Base-by-base conservation (phyloP, 352 stramenopile genomes). In the Blastocystis sp. region DNA sequence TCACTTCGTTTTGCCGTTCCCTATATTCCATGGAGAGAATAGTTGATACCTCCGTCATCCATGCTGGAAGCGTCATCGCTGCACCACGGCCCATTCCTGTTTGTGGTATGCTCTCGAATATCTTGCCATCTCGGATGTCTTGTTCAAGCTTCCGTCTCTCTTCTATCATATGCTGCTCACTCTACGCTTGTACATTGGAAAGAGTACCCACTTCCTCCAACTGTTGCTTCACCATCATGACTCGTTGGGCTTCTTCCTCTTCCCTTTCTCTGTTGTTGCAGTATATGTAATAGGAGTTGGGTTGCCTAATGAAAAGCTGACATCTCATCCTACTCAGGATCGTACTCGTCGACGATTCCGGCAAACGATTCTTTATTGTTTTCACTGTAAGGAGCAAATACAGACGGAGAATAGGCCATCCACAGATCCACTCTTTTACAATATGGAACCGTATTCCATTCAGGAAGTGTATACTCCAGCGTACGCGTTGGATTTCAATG, bases 191-290 rank as follows among this genome's bases (percentile, higher is more conserved):
- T 38, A 38, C 16, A 56, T 1, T 51, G 18, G 21, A 29, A 14
- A 40, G 24, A 34, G 29, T 36, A 21, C 11, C 6, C 21, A 76
- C 64, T 54, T 76, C 64, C n/a, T 38, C 64, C 8, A 76, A 34
- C 32, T 76, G 64, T 56, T 76, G 64, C 53, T 76, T 76, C 21
- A 76, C 64, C 21, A 53, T 16, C 16, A 76, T 53, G 14, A 76
- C 64, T 21, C 40, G 34, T 14, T 76, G 36, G 38, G 40, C 46
- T 44, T 76, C 64, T 38, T 76, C 64, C 24, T 76, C 64, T 44
- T 76, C 64, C 29, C 53, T 53, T 56, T 76, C 40, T 76, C 64
- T 21, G 53, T 76, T 76, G 18, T 76, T 34, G 27, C 64, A 54
- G 11, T 51, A 29, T 36, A 76, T 14, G 27, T 53, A 38, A 38